Conservation (phyloP, 2,329 filamentous ascomycete genomes). For the Colletotrichum chlorophyti region DNA sequence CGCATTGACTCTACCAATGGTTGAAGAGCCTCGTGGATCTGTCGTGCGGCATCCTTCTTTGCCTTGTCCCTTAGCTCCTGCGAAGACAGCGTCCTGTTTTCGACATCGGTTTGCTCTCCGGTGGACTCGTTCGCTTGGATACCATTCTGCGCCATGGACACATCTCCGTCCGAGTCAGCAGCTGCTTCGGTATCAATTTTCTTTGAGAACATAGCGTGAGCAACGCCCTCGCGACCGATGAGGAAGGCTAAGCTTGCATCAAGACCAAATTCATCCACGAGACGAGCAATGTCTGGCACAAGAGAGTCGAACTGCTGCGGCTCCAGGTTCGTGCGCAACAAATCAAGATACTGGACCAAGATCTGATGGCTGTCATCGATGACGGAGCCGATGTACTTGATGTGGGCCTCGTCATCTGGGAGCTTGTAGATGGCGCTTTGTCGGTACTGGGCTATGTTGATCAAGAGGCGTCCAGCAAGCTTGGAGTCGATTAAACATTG, state of each 20-base stretch:
- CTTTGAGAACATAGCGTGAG: conserved; percentile 62
- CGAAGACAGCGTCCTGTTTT: conserved; percentile 34
- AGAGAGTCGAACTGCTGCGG: conserved; percentile 78
- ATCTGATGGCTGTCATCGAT: conserved; percentile 90
- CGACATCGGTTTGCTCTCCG: conserved; percentile 40
- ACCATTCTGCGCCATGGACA: conserved; percentile 51
- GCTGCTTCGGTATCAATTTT: conserved; percentile 32
- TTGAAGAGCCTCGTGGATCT: conserved; percentile 73
- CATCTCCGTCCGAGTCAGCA: conserved; percentile 64
- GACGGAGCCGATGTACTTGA: conserved; percentile 88
- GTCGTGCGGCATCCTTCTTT: conserved; percentile 49
- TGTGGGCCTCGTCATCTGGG: conserved; percentile 75
- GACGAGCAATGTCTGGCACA: conserved; percentile 75
- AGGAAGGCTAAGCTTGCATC: conserved; percentile 84
- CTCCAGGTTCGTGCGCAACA: conserved; percentile 81
- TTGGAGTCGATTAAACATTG: conserved; percentile 79
- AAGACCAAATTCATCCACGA: conserved; percentile 81
- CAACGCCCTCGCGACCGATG: conserved; percentile 78
- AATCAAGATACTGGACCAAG: conserved; percentile 86
- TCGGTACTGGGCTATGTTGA: conserved; percentile 89
- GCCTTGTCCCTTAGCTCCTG: conserved; percentile 37
- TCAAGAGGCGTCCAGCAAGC: conserved; percentile 82
- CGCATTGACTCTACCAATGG: conserved; percentile 75
- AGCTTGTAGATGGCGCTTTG: conserved; percentile 83
- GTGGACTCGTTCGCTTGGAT: conserved; percentile 27